These are phyloP conservation scores for Dendrobium huoshanense DNA, from an alignment of 106 monocot genomes.

Conservation along the genomic window DNA sequence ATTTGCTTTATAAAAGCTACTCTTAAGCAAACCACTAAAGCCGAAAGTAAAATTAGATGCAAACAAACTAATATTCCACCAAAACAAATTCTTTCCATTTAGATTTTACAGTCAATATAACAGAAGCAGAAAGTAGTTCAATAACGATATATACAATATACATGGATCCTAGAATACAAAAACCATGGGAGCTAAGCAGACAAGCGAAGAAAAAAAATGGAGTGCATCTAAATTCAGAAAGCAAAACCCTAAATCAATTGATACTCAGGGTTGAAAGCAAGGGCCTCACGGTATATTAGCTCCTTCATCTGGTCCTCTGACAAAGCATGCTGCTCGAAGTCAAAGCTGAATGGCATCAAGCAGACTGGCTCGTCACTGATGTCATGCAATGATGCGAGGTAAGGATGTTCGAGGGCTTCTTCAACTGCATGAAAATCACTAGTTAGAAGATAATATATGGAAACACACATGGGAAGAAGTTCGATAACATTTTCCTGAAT, in stretches of 20 bases:
- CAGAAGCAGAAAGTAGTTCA: background rate
- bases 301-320: slow-evolving; percentile 93
- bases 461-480: too few species aligned
- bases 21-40: background rate
- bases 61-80: background rate
- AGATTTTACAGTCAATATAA: background rate
- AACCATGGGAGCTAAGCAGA: background rate
- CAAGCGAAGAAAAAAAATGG: background rate
- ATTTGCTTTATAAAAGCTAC: too few species aligned
- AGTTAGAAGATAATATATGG: too few species aligned
- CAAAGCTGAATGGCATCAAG: slow-evolving; percentile 71
- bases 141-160: background rate
- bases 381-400: slow-evolving; percentile 76
- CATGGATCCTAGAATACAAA: too few species aligned
- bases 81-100: background rate
- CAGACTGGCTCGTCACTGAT: slow-evolving; percentile 76
- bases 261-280: slow-evolving; percentile 82
- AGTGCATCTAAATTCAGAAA: background rate
- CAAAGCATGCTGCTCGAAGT: slow-evolving; percentile 83
- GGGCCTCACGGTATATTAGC: slow-evolving; percentile 73
- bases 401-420: slow-evolving; percentile 77
- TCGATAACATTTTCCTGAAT: too few species aligned
- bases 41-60: background rate
- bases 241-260: background rate
- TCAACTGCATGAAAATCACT: slow-evolving; percentile 41